phyloP scores from a whole-genome alignment of 768 basidiomycete species.

The Kockovaella imperatae region DNA sequence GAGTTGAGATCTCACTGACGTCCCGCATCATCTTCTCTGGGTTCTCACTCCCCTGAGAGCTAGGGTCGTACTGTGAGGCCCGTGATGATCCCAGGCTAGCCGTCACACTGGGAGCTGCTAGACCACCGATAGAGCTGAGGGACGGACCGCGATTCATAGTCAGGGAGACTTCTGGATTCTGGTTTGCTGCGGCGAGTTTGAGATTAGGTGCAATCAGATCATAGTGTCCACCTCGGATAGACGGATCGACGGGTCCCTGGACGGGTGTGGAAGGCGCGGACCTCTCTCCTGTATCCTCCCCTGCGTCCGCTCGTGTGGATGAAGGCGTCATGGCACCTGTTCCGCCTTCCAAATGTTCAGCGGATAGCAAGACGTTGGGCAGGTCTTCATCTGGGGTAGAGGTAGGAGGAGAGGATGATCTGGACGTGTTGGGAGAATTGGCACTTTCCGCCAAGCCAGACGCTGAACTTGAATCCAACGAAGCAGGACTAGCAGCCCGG shows the following conservation, averaged over 20 bases:
- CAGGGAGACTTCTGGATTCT: neutral
- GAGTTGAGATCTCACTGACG: constrained; percentile 34
- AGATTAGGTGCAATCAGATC: constrained; percentile 27
- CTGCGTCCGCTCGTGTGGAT: constrained; percentile 34
- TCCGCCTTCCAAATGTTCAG: constrained; percentile 14
- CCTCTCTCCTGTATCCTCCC: constrained; percentile 17
- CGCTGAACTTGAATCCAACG: constrained; percentile 18
- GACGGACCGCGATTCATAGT: neutral
- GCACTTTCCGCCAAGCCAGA: constrained; percentile 11
- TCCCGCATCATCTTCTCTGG: constrained; percentile 26
- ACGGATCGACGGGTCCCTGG: constrained; percentile 6
- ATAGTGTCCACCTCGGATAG: constrained; percentile 15
- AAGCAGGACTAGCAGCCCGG: constrained; percentile 28
- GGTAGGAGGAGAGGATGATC: constrained; percentile 28
- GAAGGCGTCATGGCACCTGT: constrained; percentile 33
- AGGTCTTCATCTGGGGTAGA: constrained; percentile 4
- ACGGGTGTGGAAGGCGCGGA: constrained; percentile 29
- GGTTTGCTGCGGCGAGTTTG: constrained; percentile 14
- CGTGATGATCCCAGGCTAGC: constrained; percentile 3
- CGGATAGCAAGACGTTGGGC: constrained; percentile 15
- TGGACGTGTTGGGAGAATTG: constrained; percentile 19
- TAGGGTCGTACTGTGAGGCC: constrained; percentile 13
- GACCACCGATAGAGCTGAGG: neutral
- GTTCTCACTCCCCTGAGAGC: constrained; percentile 17
- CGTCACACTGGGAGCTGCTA: constrained; percentile 7